Base-by-base conservation (phyloP, 2,329 filamentous ascomycete species). In the Aspergillus sp. region DNA sequence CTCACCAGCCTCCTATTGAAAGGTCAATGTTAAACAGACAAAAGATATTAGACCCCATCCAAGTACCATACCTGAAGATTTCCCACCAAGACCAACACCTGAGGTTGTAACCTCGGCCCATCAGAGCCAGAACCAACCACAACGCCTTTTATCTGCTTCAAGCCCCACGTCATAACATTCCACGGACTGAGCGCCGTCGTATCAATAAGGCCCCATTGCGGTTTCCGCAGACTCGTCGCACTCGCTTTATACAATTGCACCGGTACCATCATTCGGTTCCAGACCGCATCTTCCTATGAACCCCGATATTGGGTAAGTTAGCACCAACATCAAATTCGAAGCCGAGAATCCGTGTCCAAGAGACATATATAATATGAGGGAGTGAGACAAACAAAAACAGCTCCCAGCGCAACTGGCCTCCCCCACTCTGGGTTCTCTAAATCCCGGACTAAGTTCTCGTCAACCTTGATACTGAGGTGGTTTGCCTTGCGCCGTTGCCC, bases 391-490 rank as follows among this genome's bases (percentile, higher is more conserved):
- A 81, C 78, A 48, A 98, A 79, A 5, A 93, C 95, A 3, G 87
- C 85, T 1, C 89, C 89, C 1, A 99, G 78, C 3, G 90, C 91
- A 9, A 93, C 81, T 2, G 95, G 95, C 45, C 87, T 84, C 2
- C 95, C 95, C 74, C 86, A 93, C 66, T 93, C 87, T 44, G 86
- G 86, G 48, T 83, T 89, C 63, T 93, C 88, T 53, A 99, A 79
- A 36, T 86, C 85, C 22, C 85, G 82, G 20, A 89, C 77, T 1
- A 99, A 81, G 30, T 84, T 80, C 36, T 89, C 85, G 65, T 83
- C 79, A 1, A 80, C 80, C 36, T 76, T 73, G 12, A 88, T 68
- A 22, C 80, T 75, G 24, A 87, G 72, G 34, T 80, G 76, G 64
- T 83, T 76, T 22, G 74, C 76, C 53, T 71, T 72, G 8, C 2